Conservation (phyloP, 2,329 filamentous ascomycete species). For the Ilyonectria sp. region DNA sequence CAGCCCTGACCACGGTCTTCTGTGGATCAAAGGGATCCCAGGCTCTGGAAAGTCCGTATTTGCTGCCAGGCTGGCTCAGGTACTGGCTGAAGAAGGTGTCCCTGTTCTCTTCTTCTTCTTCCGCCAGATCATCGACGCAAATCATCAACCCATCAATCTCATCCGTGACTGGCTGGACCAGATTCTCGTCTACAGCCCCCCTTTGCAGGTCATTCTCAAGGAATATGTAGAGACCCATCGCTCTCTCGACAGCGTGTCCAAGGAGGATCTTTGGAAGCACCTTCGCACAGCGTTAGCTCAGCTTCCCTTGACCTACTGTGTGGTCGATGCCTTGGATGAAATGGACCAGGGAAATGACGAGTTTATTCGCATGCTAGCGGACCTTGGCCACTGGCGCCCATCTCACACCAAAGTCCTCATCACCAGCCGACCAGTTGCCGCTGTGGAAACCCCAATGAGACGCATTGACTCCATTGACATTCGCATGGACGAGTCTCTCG, state of each 20-base stretch:
- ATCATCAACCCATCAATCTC: slow-evolving; percentile 46
- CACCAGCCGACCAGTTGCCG: slow-evolving; percentile 56
- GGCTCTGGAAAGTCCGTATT: slow-evolving; percentile 56
- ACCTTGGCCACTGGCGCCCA: slow-evolving; percentile 50
- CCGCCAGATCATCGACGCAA: slow-evolving; percentile 54
- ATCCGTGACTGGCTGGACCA: slow-evolving; percentile 54
- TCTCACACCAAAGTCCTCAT: slow-evolving; percentile 55
- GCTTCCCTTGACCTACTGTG: slow-evolving; percentile 51
- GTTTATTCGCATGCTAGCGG: slow-evolving; percentile 51
- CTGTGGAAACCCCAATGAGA: slow-evolving; percentile 48
- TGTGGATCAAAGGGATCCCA: slow-evolving; percentile 52
- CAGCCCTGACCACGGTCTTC: slow-evolving; percentile 25
- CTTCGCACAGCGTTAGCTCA: slow-evolving; percentile 30
- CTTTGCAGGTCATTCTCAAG: slow-evolving; percentile 45
- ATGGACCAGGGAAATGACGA: slow-evolving; percentile 55
- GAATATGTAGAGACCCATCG: slow-evolving; percentile 12
- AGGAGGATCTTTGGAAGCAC: slow-evolving; percentile 50
- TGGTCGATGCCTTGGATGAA: slow-evolving; percentile 62
- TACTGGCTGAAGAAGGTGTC: slow-evolving; percentile 20
- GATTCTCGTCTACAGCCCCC: slow-evolving; percentile 48
- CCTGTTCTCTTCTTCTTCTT: slow-evolving; percentile 56
- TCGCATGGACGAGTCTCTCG: slow-evolving; percentile 51
- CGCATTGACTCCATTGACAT: slow-evolving; percentile 46
- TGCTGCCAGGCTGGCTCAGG: slow-evolving; percentile 43
- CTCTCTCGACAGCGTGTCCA: slow-evolving; percentile 19